Conservation (phyloP, 2,329 filamentous ascomycete genomes). For the Decorospora gaudefroyi region DNA sequence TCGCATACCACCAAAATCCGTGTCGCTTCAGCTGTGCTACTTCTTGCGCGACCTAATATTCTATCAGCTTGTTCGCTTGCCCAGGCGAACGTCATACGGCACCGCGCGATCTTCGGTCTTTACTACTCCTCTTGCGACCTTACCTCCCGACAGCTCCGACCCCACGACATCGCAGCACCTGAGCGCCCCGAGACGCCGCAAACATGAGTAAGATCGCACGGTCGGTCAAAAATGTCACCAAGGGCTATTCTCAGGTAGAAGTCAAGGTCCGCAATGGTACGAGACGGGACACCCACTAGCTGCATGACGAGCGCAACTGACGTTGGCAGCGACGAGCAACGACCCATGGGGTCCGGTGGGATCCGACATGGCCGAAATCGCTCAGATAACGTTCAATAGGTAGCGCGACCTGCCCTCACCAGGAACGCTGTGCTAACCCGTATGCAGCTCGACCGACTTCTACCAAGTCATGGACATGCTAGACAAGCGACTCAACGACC, state of each 20-base stretch:
- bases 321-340: slow-evolving; percentile 83
- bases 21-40: too few species aligned
- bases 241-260: slow-evolving; percentile 94
- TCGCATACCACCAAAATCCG: slow-evolving; percentile 5
- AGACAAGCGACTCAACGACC: slow-evolving; percentile 97
- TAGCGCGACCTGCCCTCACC: slow-evolving; percentile 55
- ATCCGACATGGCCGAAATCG: slow-evolving; percentile 98
- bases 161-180: background rate
- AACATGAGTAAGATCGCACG: slow-evolving; percentile 96
- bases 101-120: slow-evolving; percentile 12
- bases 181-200: slow-evolving; percentile 9
- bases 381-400: slow-evolving; percentile 97
- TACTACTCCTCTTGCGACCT: slow-evolving; percentile 14
- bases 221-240: slow-evolving; percentile 98
- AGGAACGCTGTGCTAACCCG: slow-evolving; percentile 32
- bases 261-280: slow-evolving; percentile 73
- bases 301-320: slow-evolving; percentile 20
- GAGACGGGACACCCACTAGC: slow-evolving; percentile 4
- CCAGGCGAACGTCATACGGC: slow-evolving; percentile 17
- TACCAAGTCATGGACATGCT: slow-evolving; percentile 99
- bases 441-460: slow-evolving; percentile 83
- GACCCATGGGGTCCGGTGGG: slow-evolving; percentile 98
- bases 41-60: too few species aligned
- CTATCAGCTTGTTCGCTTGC: background rate
- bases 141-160: slow-evolving; percentile 12